Base-by-base conservation (phyloP, 192 early-diverging fungal species). In the Gaertneriomyces semiglobifer region DNA sequence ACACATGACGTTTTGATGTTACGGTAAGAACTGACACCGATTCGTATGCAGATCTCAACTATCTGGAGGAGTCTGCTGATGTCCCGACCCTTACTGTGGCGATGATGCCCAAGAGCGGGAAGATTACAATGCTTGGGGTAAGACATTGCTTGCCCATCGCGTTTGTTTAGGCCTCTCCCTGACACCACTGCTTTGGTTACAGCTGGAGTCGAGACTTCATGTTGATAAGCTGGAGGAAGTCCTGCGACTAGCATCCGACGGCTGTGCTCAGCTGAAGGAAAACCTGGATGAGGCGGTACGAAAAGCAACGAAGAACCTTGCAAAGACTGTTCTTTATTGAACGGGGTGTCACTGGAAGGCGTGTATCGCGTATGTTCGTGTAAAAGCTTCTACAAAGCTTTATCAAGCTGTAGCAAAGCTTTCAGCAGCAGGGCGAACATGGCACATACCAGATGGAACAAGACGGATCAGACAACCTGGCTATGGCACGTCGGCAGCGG, bases 131-230 rank as follows among this genome's bases (percentile, higher is more conserved):
- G 70, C 73, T 93, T 48, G 88, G 87, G 74, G 85, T 88, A 74
- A 68, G 60, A 56, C 43, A 8, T 2, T 12, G 50, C 18, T 1
- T 33, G 25, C 1, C 25, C 25, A 33, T 33, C 25, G 25, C 25
- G 25, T 50, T 25, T 10, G 50, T 1, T 16, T 60, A 44, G 18
- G 44, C 20, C 20, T 8, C 39, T 69, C 18, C 46, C 20, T 12
- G 42, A 9, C 40, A 42, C 42, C 40, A 42, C 42, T 44, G 1
- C 4, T 18, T 43, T 65, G 18, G 39, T 53, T 6, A 18, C 40
- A 92, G 81, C 89, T 94, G 82, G 94, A 98, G 72, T 89, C 91
- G 25, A 75, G 90, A 62, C 79, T 98, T 61, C 92, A 94, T 72
- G 73, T 95, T 54, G 89, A 93, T 60, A 83, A 88, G 65, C 74